Percentiles rank a stretch among this genome's conserved stretches.
phyloP scores from a whole-genome alignment of 176 grass and related monocot species.

The Zea luxurians region DNA sequence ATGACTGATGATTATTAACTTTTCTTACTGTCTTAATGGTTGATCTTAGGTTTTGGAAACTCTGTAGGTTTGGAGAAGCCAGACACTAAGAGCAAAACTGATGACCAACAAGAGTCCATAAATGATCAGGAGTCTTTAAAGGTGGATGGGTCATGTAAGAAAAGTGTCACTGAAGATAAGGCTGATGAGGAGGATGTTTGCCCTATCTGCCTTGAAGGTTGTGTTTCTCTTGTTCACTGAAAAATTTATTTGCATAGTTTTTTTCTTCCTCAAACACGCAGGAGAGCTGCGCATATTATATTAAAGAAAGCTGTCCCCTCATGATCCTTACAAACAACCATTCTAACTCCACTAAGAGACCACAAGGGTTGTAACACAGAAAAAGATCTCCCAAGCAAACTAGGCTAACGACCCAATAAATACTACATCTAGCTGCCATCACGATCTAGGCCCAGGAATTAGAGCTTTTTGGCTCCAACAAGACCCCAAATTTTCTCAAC shows the following conservation, averaged over 20 bases:
- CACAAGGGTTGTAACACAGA: background rate
- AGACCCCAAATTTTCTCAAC: background rate
- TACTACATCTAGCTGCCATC: background rate
- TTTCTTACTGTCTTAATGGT: background rate
- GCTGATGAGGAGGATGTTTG: conserved; percentile 91
- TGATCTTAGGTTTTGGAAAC: conserved; percentile 36
- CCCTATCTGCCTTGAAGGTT: conserved; percentile 98
- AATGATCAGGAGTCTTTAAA: conserved; percentile 50
- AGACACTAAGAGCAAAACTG: conserved; percentile 55
- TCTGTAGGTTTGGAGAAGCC: conserved; percentile 56
- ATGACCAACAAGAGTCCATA: conserved; percentile 56
- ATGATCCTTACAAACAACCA: background rate
- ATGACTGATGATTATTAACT: conserved; percentile 7
- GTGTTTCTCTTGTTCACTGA: conserved; percentile 21
- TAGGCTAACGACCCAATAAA: background rate
- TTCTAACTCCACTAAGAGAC: background rate
- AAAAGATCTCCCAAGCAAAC: background rate
- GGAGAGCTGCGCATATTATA: background rate
- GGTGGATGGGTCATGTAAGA: conserved; percentile 55
- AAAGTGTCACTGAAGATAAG: conserved; percentile 35
- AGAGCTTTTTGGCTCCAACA: background rate
- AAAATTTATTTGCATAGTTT: conserved; percentile 11
- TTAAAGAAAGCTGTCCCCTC: background rate
- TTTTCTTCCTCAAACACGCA: background rate
- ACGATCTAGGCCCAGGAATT: background rate